These are phyloP conservation scores for Trametes cubensis DNA, from an alignment of 768 basidiomycete genomes.

Conservation along the genomic window DNA sequence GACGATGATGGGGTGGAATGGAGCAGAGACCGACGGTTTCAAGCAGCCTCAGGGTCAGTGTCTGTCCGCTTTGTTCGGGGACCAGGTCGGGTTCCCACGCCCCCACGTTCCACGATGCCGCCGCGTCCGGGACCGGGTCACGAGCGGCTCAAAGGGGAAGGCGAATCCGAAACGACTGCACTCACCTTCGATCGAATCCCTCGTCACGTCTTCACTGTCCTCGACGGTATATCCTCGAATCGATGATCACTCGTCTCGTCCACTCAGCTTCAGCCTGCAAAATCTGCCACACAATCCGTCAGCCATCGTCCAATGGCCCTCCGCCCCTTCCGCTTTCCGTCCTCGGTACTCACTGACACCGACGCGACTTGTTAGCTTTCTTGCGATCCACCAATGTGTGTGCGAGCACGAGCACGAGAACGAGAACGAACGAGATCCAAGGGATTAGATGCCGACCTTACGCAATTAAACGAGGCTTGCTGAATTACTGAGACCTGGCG, in stretches of 20 bases:
- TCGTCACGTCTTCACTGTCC: constrained; percentile 20
- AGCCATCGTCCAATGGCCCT: constrained; percentile 19
- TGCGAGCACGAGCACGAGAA: neutral
- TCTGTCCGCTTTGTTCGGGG: constrained; percentile 19
- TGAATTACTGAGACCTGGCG: constrained; percentile 24
- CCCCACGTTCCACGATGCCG: constrained; percentile 32
- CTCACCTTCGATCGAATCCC: constrained; percentile 22
- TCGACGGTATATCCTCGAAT: constrained; percentile 22
- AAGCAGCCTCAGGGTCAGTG: neutral
- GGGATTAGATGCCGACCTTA: constrained; percentile 31
- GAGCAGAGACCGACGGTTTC: constrained; percentile 7
- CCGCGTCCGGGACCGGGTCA: constrained; percentile 3
- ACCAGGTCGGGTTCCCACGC: constrained; percentile 23
- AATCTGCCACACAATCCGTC: constrained; percentile 20
- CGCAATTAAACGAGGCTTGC: constrained; percentile 21
- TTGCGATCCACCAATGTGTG: constrained; percentile 16
- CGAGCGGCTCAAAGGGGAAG: neutral
- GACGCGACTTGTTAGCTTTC: constrained; percentile 21
- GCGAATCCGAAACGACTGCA: constrained; percentile 22
- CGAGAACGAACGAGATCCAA: constrained; percentile 11
- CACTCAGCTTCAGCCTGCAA: constrained; percentile 19
- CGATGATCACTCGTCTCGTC: constrained; percentile 19
- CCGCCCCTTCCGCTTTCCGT: constrained; percentile 6
- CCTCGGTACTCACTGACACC: constrained; percentile 20
- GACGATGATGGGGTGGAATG: constrained; percentile 6